A percentile compares a stretch with the other conserved stretches of the same genome.
Conservation (phyloP, 768 basidiomycete genomes). For the Tylopilus cervinicoccineus region DNA sequence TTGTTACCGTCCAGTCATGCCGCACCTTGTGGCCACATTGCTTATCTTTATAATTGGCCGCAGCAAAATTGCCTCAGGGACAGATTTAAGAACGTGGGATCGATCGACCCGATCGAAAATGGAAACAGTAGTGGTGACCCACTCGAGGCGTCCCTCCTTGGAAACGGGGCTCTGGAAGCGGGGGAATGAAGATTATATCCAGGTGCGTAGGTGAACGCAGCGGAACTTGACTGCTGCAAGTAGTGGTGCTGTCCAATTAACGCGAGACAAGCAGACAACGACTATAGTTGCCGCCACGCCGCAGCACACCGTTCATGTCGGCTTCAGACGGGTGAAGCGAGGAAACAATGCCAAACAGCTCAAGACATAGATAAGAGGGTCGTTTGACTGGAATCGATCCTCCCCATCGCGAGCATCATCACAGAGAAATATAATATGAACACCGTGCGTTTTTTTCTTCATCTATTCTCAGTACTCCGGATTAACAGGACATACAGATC, state of each 20-base stretch:
- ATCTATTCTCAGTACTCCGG: neutral
- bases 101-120: too few species aligned
- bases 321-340: neutral
- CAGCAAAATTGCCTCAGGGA: neutral
- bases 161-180: too few species aligned
- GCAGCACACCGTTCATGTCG: neutral
- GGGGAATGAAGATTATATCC: too few species aligned
- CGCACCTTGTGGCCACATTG: too few species aligned
- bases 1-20: too few species aligned
- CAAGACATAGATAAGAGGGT: neutral
- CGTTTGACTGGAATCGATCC: neutral
- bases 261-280: too few species aligned
- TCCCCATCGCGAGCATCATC: neutral
- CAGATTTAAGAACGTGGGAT: too few species aligned
- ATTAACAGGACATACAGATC: neutral
- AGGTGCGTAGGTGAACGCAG: too few species aligned
- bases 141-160: too few species aligned
- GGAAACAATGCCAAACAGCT: neutral
- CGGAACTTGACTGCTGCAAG: neutral
- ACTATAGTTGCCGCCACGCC: neutral
- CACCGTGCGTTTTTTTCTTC: neutral
- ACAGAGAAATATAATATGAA: constrained; percentile 3
- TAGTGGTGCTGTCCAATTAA: neutral
- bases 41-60: neutral
- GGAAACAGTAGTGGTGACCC: too few species aligned